Percentiles rank a stretch among this genome's conserved stretches.
Evolutionary conservation across 306 rosid genomes (phyloP).

Genomic region (Cicer bijugum): DNA sequence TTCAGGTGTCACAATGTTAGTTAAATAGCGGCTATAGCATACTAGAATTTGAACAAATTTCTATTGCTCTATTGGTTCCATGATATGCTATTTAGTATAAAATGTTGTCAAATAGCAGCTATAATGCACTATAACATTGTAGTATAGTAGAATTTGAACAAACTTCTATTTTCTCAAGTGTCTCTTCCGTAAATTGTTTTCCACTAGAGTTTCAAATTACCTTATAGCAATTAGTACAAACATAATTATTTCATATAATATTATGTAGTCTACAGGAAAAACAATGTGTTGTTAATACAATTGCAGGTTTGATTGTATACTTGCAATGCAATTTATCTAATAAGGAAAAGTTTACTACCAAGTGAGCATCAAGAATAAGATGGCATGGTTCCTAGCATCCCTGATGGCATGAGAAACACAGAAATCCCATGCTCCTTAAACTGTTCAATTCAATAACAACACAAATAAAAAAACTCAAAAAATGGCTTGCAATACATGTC

Average conservation of each 20-base stretch:
- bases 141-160: too few species aligned
- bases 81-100: too few species aligned
- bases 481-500: constrained; percentile 57
- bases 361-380: constrained; percentile 99
- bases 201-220: neutral
- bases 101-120: too few species aligned
- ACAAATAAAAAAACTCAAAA: neutral
- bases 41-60: too few species aligned
- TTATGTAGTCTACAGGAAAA: neutral
- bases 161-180: too few species aligned
- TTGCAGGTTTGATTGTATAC: constrained; percentile 7
- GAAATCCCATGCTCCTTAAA: constrained; percentile 87
- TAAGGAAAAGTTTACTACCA: constrained; percentile 56
- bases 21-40: too few species aligned
- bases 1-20: too few species aligned
- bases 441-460: constrained; percentile 56
- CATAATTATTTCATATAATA: neutral
- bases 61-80: too few species aligned
- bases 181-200: neutral
- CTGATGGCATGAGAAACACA: too few species aligned
- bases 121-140: too few species aligned
- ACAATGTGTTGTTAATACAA: neutral
- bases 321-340: neutral
- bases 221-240: constrained; percentile 27
- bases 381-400: constrained; percentile 48